phyloP scores from a whole-genome alignment of 2,329 filamentous ascomycete genomes.

The Stylonectria norvegica region DNA sequence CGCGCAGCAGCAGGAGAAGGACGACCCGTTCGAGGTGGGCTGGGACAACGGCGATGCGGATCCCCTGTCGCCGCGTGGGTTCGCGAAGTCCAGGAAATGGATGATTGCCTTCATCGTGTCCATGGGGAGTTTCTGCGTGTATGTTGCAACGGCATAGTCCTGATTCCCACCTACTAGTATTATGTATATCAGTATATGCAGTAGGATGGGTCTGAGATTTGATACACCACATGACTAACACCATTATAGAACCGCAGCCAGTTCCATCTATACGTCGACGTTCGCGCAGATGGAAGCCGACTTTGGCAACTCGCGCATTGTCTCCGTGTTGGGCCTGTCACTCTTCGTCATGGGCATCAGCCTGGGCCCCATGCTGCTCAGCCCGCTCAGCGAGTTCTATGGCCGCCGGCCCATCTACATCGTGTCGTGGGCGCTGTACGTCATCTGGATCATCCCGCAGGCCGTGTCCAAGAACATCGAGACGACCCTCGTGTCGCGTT shows the following conservation, averaged over 20 bases:
- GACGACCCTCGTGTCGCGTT: constrained; percentile 74
- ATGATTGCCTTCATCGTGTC: constrained; percentile 72
- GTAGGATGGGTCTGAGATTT: constrained; percentile 1
- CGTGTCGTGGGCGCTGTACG: constrained; percentile 66
- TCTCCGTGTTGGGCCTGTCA: constrained; percentile 78
- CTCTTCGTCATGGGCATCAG: constrained; percentile 74
- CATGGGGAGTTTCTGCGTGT: constrained; percentile 76
- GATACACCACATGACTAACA: background rate
- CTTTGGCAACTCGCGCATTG: constrained; percentile 65
- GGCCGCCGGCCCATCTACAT: constrained; percentile 80
- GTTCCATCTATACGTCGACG: constrained; percentile 84
- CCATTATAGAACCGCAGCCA: constrained; percentile 75
- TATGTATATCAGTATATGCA: constrained; percentile 3
- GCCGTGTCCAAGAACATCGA: constrained; percentile 78
- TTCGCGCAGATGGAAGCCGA: constrained; percentile 74
- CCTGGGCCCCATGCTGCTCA: constrained; percentile 61
- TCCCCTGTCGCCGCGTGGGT: constrained; percentile 69
- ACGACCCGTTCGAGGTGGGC: constrained; percentile 61
- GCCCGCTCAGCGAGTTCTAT: constrained; percentile 72
- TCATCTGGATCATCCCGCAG: constrained; percentile 78
- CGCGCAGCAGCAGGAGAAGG: no score
- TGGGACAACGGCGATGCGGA: constrained; percentile 74
- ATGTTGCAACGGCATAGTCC: constrained; percentile 45
- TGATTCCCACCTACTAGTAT: constrained; percentile 3
- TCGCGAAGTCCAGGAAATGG: constrained; percentile 70